Percentiles rank a stretch among this genome's conserved stretches.
These are phyloP conservation scores for Pestalotiopsis sp. DNA, from an alignment of 2,329 filamentous ascomycete genomes.

Conservation along the genomic window DNA sequence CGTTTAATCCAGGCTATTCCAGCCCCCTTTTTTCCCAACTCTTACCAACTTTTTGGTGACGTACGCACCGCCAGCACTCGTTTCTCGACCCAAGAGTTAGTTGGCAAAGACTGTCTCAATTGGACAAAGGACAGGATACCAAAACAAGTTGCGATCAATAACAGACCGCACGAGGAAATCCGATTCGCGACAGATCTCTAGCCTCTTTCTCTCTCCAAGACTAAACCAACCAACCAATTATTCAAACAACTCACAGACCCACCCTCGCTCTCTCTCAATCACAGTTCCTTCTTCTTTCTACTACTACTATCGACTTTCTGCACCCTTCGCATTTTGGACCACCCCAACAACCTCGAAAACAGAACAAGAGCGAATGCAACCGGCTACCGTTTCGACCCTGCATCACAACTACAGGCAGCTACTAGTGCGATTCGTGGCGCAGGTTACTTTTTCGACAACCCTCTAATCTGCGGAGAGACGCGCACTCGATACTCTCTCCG, in stretches of 20 bases:
- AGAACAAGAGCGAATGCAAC: background rate
- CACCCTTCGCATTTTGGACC: background rate
- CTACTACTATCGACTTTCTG: background rate
- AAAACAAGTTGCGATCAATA: background rate
- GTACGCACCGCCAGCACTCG: conserved; percentile 13
- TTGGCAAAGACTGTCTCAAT: conserved; percentile 10
- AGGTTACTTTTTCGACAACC: background rate
- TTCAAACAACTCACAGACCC: background rate
- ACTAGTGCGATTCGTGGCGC: conserved; percentile 5
- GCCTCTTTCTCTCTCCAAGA: background rate
- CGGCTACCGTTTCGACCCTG: background rate
- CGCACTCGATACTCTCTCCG: background rate
- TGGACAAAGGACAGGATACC: conserved; percentile 1
- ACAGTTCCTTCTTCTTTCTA: background rate
- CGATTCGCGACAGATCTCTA: background rate
- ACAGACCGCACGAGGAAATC: background rate
- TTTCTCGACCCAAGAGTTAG: conserved; percentile 7
- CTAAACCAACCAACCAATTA: background rate
- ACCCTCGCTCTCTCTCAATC: background rate
- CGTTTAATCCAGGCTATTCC: conserved; percentile 9
- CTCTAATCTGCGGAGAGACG: background rate
- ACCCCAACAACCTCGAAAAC: background rate
- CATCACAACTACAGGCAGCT: background rate
- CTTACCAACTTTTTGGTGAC: conserved; percentile 13
- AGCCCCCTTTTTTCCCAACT: conserved; percentile 11